Evolutionary conservation across 768 basidiomycete genomes (phyloP), one percentile per base, ranked within the genome.

Genomic region (Tulasnella sp.): DNA sequence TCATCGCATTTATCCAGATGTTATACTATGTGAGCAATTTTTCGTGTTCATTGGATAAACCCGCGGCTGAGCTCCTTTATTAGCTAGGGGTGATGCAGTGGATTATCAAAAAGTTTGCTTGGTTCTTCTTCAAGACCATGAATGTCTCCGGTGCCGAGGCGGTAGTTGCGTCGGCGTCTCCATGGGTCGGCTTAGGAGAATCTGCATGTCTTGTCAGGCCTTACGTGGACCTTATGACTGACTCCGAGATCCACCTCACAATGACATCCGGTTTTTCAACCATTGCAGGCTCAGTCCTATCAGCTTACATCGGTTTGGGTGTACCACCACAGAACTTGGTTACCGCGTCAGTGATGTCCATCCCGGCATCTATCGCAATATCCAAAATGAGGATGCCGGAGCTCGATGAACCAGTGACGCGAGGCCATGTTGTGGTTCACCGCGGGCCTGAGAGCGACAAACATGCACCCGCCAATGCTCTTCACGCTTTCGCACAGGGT

Each of bases 231-330:
- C 62, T 77, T 48, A 88, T 89, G 83, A 89, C 88, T 33, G 73
- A 72, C 55, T 86, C 84, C 33, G 87, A 91, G 66, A 69, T 91
- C 16, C 84, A 84, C 66, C 70, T 90, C 37, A 74, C 78, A 37
- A 90, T 91, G 88, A 88, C 87, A 19, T 87, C 85, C 56, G 87
- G 85, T 63, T 93, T 93, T 69, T 85, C 88, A 5, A 91, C 88
- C 45, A 93, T 93, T 58, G 82, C 91, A 48, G 90, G 91, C 35
- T 87, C 85, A 29, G 89, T 95, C 12, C 72, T 95, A 41, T 71
- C 75, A 48, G 89, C 86, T 25, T 93, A 92, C 63, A 83, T 91
- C 62, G 69, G 54, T 9, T 56, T 67, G 24, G 66, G 65, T 34
- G 59, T 67, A 31, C 60, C 61, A 63, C 56, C 69, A 82, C 57